Base-by-base conservation (phyloP, 2,329 filamentous ascomycete species). In the Chaetomium sp. region DNA sequence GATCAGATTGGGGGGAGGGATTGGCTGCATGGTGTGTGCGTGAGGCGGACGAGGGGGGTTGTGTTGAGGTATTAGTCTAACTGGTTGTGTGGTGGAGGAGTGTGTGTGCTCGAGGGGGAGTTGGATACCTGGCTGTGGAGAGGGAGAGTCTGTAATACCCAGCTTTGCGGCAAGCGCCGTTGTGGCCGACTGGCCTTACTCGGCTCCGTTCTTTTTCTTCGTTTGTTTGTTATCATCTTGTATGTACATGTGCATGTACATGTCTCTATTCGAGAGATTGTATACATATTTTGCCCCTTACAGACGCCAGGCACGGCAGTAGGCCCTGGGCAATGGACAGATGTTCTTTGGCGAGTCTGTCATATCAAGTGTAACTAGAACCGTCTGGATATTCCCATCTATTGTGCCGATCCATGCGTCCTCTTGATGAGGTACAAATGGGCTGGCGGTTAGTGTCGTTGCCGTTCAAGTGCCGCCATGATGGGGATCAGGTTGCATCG, bases 31-130 rank as follows among this genome's bases (percentile, higher is more conserved):
- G 38, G 38, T 49, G 50, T 62, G n/a, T 63, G 62, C 25, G 38
- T 62, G 42, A 49, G 35, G 21, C 54, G 38, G 63, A 62, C 59
- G 25, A 50, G 53, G 33, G 68, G 66, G 45, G 67, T 70, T 42
- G 68, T 70, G 35, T 64, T 70, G 56, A 67, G 66, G 63, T 70
- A 68, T 61, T 70, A 53, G 45, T 21, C 7, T 47, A 3, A 38
- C 47, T 42, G 3, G 51, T 23, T 10, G 51, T 54, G 29, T 54
- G 42, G 19, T n/a, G n/a, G 42, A 9, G 6, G 42, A 21, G 50
- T 31, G 49, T 53, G 49, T 53, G 13, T 33, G 56, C 23, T 8
- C 8, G 23, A 35, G 13, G 35, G 13, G 35, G 3, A 5, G 38
- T 42, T 42, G 38, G 38, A 42, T 42, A 42, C 38, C 38, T 16